Base-by-base conservation (phyloP, 352 stramenopile genomes). In the Pythium biforme region DNA sequence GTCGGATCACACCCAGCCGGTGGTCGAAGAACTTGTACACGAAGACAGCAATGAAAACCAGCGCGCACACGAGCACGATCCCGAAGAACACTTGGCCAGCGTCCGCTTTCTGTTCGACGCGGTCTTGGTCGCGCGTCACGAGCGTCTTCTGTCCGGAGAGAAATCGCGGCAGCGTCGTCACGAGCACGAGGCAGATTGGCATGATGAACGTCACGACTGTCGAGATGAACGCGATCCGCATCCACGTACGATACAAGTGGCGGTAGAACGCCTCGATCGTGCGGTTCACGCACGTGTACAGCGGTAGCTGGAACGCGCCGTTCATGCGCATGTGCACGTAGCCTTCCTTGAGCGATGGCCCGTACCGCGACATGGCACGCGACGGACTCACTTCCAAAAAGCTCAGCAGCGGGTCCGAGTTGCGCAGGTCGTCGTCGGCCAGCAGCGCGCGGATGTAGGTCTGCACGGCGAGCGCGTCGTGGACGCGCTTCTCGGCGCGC, bases 311-410 rank as follows among this genome's bases (percentile, higher is more conserved):
- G 61, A 94, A 92, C 46, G 86, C 76, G 56, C 86, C 86, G 67
- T 93, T 95, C 59, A 92, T 90, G 70, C 86, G 84, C 86, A 95
- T 92, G 73, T 95, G 86, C 49, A 92, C 86, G 63, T 95, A 95
- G 17, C 86, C 86, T 69, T 95, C 86, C 31, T 95, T 95, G 20
- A 93, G 59, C 27, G 83, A 93, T 23, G 83, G 82, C 1, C 86
- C 86, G 22, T 90, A 86, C 8, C 82, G 77, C 25, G 84, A 69
- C 81, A 90, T 88, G 25, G 83, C 74, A 3, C 86, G 79, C 20
- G 83, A 90, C 45, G 86, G 82, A 39, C 81, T 92, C 22, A 94
- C 81, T 53, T 94, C 86, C 22, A 95, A 59, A 45, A 95, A 95
- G 20, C 78, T 81, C 51, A 95, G 58, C 54, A 95, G 58, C 22